These are phyloP conservation scores for Macrophomina phaseolina DNA, from an alignment of 2,329 filamentous ascomycete genomes.

Conservation along the genomic window DNA sequence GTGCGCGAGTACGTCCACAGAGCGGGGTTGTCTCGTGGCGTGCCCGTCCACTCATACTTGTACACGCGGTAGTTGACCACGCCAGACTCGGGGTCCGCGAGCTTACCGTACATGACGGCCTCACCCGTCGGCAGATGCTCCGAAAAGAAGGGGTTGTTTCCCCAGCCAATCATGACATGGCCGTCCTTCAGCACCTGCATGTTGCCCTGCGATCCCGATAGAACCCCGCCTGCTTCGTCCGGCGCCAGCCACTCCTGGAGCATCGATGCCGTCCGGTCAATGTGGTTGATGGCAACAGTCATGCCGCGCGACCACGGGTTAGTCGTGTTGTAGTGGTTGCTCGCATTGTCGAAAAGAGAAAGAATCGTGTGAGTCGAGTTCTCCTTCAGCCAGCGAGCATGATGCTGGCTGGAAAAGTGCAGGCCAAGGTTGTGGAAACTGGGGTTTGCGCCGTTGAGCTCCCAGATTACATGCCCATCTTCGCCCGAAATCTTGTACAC, in stretches of 20 bases:
- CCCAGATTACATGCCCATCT: conserved; percentile 33
- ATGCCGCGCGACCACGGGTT: conserved; percentile 49
- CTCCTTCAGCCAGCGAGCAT: conserved; percentile 29
- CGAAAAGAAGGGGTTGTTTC: conserved; percentile 51
- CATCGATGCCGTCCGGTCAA: conserved; percentile 50
- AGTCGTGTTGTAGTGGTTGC: conserved; percentile 27
- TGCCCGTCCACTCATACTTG: conserved; percentile 60
- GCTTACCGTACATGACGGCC: conserved; percentile 59
- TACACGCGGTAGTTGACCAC: conserved; percentile 62
- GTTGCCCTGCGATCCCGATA: conserved; percentile 59
- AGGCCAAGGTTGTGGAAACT: conserved; percentile 43
- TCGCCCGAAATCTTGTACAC: conserved; percentile 31
- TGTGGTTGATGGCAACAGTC: conserved; percentile 54
- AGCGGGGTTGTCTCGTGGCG: conserved; percentile 27
- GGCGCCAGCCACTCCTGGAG: conserved; percentile 57
- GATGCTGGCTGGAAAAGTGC: conserved; percentile 31
- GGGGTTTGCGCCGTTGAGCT: conserved; percentile 45
- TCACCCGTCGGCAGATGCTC: conserved; percentile 55
- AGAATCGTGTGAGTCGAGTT: conserved; percentile 30
- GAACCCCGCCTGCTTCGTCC: conserved; percentile 49
- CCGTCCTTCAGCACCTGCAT: conserved; percentile 61
- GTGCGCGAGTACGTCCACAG: conserved; percentile 30
- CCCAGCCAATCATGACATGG: conserved; percentile 64
- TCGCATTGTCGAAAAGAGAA: conserved; percentile 35
- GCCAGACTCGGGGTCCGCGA: conserved; percentile 40